Conservation (phyloP, 805 yeast genomes). For the Pichia paraexigua region DNA sequence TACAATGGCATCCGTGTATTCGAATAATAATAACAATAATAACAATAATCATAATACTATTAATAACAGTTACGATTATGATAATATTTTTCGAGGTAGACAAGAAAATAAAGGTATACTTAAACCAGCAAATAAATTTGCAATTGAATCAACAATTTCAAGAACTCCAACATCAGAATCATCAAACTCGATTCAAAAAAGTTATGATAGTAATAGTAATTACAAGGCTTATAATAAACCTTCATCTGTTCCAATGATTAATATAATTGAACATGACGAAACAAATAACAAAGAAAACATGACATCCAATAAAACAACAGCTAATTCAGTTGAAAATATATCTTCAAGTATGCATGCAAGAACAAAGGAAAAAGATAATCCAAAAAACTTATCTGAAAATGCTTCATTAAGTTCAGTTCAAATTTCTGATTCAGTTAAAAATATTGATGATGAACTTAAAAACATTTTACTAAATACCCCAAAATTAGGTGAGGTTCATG, state of each 20-base stretch:
- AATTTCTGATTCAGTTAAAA: slow-evolving; percentile 1
- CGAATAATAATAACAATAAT: not conserved
- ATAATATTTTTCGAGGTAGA: slow-evolving; percentile 11
- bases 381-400: not conserved
- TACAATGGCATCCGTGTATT: slow-evolving; percentile 7
- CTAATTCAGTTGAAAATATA: not conserved
- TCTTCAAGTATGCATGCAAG: not conserved
- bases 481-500: slow-evolving; percentile 1
- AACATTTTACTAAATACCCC: not conserved
- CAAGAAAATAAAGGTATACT: slow-evolving; percentile 5
- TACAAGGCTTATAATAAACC: not conserved
- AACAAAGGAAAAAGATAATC: not conserved
- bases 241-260: not conserved
- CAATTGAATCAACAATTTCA: slow-evolving; percentile 7
- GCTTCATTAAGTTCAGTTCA: not conserved
- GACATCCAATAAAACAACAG: not conserved
- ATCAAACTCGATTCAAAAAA: not conserved
- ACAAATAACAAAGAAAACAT: not conserved
- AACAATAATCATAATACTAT: not conserved
- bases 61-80: not conserved
- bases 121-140: slow-evolving; percentile 9
- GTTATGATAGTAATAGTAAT: not conserved
- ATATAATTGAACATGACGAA: not conserved
- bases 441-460: slow-evolving; percentile 8
- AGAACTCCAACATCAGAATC: not conserved